Evolutionary conservation across 257 asterid genomes (phyloP).

Genomic region (Nicotiana undulata): DNA sequence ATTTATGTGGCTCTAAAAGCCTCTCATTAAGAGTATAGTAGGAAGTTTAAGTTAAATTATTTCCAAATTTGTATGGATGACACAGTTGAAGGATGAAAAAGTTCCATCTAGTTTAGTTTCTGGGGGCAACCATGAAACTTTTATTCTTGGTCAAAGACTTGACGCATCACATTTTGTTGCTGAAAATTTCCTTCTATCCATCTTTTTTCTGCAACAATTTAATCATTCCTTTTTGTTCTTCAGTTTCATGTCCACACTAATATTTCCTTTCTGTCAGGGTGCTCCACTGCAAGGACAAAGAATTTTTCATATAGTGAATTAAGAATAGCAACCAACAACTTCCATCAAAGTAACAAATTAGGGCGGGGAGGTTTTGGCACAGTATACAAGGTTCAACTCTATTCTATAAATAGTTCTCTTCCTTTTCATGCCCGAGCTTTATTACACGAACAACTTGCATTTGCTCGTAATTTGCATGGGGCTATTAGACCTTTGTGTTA

Average conservation of each 20-base stretch:
- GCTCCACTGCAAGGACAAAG: constrained; percentile 34
- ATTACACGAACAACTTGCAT: constrained; percentile 2
- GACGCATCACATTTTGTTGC: background rate
- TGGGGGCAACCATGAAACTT: background rate
- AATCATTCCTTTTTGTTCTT: background rate
- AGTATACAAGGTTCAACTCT: constrained; percentile 65
- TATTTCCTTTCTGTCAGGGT: constrained; percentile 30
- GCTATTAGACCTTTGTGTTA: background rate
- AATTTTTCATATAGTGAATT: constrained; percentile 59
- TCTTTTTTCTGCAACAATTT: background rate
- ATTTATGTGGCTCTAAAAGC: no score
- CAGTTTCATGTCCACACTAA: constrained; percentile 14
- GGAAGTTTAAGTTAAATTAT: no score
- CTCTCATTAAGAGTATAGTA: no score
- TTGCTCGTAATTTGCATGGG: background rate
- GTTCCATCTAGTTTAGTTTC: background rate
- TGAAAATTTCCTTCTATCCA: background rate
- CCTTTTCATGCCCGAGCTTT: background rate
- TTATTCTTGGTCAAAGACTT: background rate
- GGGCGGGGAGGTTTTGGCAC: constrained; percentile 94
- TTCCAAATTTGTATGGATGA: no score
- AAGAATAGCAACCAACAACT: constrained; percentile 61
- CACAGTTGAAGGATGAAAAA: background rate
- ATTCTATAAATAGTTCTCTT: constrained; percentile 7
- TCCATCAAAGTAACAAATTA: constrained; percentile 52